These are phyloP conservation scores for Penicillium canescens DNA, from an alignment of 495 filamentous ascomycete genomes.

Conservation along the genomic window DNA sequence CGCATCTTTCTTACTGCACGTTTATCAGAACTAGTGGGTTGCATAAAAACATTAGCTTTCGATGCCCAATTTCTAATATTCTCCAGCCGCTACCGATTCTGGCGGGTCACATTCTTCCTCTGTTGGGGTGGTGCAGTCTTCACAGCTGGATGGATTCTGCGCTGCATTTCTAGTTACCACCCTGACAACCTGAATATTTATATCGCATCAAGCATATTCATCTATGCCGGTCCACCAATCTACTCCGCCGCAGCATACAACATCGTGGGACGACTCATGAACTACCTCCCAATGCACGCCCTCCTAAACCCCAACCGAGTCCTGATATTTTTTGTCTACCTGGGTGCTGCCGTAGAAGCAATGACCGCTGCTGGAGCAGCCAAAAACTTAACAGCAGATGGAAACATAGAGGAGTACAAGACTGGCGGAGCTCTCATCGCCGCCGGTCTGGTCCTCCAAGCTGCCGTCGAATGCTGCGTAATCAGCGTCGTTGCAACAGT, in stretches of 20 bases:
- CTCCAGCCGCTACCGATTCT: conserved; percentile 36
- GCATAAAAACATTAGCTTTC: too few relatives aligned
- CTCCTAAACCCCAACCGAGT: conserved; percentile 41
- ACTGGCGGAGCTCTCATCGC: conserved; percentile 33
- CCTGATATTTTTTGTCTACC: conserved; percentile 33
- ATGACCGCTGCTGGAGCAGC: conserved; percentile 40
- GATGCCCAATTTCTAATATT: not conserved
- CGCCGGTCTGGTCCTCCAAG: conserved; percentile 35
- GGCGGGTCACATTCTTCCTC: conserved; percentile 46
- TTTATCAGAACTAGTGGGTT: conserved; percentile 41
- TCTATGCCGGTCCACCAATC: conserved; percentile 54
- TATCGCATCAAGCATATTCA: conserved; percentile 50
- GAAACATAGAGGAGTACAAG: conserved; percentile 19
- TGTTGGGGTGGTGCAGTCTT: conserved; percentile 42
- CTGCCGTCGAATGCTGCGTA: conserved; percentile 33
- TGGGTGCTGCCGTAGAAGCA: conserved; percentile 36
- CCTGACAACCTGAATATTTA: conserved; percentile 40
- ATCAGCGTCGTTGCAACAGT: conserved; percentile 35
- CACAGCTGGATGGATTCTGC: conserved; percentile 42
- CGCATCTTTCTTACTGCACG: conserved; percentile 32
- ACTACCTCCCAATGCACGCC: conserved; percentile 44
- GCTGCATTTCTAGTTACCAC: conserved; percentile 39
- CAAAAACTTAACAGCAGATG: conserved; percentile 29
- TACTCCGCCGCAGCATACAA: conserved; percentile 62
- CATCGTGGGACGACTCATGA: conserved; percentile 54